Base-by-base conservation (phyloP, 441 rosid genomes). In the Erodium texanum region DNA sequence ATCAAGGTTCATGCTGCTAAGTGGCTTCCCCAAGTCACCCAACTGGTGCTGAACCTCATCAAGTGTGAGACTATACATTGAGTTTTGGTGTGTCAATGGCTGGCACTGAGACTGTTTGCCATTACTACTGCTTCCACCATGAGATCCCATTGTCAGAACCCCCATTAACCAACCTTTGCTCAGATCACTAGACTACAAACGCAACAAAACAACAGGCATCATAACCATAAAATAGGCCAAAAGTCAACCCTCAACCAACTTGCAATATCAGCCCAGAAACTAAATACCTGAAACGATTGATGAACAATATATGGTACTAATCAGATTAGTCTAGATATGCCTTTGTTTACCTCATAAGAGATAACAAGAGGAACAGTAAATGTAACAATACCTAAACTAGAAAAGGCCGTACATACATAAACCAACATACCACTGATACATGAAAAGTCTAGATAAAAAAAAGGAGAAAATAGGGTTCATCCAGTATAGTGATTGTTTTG, bases 21-120 rank as follows among this genome's bases (percentile, higher is more conserved):
- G 22, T 18, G 59, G 59, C 59, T 52, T 52, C 59, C 59, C 59
- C 22, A 52, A 18, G 9, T 52, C 59, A 52, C 59, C 59, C 22
- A 52, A 52, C 23, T 52, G 59, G 16, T 19, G 5, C 59, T 52
- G 59, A 52, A 52, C 59, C 59, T 52, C 59, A 52, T 52, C 59
- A 52, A 52, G 59, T 52, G 59, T 52, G 59, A 52, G 59, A 52
- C 59, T 52, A 7, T 52, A 52, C 59, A 52, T 52, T 52, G 59
- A 52, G 10, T 52, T 52, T 52, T 52, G 59, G 23, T 19, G 59
- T 7, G 59, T 18, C 23, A 52, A 56, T 7, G 62, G 62, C 62
- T 56, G 62, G 24, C 19, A 56, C 3, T 19, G 62, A 56, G 62
- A 56, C 24, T 56, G 62, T 20, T 56, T 56, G 62, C 9, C 24